A percentile compares a stretch with the other conserved stretches of the same genome.
These are phyloP conservation scores for Leptographium radiaticola DNA, from an alignment of 2,329 filamentous ascomycete genomes.

Conservation along the genomic window DNA sequence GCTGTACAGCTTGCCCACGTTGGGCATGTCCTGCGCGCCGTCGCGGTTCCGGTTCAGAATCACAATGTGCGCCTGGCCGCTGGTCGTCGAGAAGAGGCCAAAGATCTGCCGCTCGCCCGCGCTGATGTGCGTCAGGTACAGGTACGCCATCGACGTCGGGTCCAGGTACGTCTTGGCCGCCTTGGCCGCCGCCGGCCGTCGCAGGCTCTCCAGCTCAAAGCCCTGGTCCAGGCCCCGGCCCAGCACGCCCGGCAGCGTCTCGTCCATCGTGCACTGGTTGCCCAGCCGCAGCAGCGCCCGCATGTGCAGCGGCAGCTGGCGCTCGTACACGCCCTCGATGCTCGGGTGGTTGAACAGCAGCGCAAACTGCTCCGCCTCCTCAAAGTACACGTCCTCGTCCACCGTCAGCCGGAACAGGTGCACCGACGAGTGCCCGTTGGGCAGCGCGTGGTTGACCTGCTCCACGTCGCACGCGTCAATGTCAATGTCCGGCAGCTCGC, in stretches of 20 bases:
- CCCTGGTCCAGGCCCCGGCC: conserved; percentile 88
- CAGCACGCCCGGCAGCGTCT: conserved; percentile 76
- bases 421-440: conserved; percentile 86
- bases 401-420: conserved; percentile 92
- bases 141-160: conserved; percentile 61
- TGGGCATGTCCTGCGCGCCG: conserved; percentile 68
- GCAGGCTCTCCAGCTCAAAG: conserved; percentile 72
- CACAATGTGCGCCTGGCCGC: conserved; percentile 69
- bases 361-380: conserved; percentile 70
- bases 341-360: conserved; percentile 81
- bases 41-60: conserved; percentile 78
- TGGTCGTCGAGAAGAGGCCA: conserved; percentile 76
- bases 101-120: conserved; percentile 88
- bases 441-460: conserved; percentile 84
- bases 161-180: conserved; percentile 54
- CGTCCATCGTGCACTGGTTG: conserved; percentile 86
- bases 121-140: conserved; percentile 87
- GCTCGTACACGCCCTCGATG: conserved; percentile 96
- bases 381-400: conserved; percentile 75
- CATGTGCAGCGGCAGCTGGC: conserved; percentile 74
- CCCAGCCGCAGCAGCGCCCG: conserved; percentile 82
- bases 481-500: conserved; percentile 77
- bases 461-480: conserved; percentile 79
- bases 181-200: conserved; percentile 38
- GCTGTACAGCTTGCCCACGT: conserved; percentile 75